Conservation (phyloP, 2,329 filamentous ascomycete genomes). For the Fusarium nygamai region DNA sequence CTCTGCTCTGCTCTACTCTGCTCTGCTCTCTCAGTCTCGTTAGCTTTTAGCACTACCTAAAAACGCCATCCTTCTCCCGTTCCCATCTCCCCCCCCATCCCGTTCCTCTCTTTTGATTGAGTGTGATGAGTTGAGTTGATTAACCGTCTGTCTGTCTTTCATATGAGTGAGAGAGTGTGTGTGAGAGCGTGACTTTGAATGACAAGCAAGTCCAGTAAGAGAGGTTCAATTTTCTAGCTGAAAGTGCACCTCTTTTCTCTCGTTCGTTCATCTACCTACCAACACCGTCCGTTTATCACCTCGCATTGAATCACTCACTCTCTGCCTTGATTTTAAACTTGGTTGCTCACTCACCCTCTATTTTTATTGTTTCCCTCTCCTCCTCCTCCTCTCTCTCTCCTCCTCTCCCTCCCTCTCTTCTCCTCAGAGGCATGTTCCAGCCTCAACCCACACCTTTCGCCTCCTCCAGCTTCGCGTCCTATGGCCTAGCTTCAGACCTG, state of each 20-base stretch:
- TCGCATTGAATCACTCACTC: conserved; percentile 19
- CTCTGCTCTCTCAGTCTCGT: neutral
- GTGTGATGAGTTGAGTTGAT: neutral
- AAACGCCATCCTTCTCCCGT: conserved; percentile 24
- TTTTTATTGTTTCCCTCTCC: neutral
- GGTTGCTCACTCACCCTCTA: conserved; percentile 6
- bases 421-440: conserved; percentile 61
- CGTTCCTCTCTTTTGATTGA: neutral
- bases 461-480: conserved; percentile 53
- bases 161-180: neutral
- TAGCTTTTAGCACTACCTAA: conserved; percentile 18
- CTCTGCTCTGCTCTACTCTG: neutral
- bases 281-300: neutral
- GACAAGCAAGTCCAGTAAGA: neutral
- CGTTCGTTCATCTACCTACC: neutral
- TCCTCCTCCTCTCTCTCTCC: neutral
- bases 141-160: neutral
- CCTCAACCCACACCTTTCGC: conserved; percentile 61
- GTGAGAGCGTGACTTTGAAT: neutral
- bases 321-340: conserved; percentile 9
- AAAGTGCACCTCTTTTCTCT: conserved; percentile 12
- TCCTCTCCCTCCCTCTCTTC: conserved; percentile 15
- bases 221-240: conserved; percentile 17
- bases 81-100: neutral
- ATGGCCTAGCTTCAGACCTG: conserved; percentile 51